These are phyloP conservation scores for Barbatosphaeria neglecta DNA, from an alignment of 495 filamentous ascomycete genomes.

Conservation along the genomic window DNA sequence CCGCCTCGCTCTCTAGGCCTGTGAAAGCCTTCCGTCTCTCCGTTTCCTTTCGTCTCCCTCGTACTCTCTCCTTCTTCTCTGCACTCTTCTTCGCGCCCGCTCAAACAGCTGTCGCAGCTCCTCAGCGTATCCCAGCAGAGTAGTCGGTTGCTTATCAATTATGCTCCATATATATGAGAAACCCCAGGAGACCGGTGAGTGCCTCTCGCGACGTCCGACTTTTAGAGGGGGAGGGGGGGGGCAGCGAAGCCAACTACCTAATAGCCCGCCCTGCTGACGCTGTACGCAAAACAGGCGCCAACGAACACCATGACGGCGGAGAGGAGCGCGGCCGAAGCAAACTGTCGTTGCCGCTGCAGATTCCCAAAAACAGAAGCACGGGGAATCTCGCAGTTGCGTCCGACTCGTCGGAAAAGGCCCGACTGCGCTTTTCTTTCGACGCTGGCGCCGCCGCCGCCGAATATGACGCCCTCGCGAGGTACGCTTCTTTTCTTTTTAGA, in stretches of 20 bases:
- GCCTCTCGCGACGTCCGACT: slow-evolving; percentile 5
- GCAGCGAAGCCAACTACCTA: neutral
- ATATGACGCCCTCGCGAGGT: slow-evolving; percentile 44
- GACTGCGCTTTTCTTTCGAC: slow-evolving; percentile 46
- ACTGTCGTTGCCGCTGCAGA: slow-evolving; percentile 27
- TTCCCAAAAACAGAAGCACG: slow-evolving; percentile 55
- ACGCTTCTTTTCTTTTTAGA: slow-evolving; percentile 7
- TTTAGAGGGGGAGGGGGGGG: slow-evolving; percentile 13
- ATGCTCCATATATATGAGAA: slow-evolving; percentile 38
- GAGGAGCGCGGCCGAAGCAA: slow-evolving; percentile 19
- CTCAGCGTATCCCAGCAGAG: neutral
- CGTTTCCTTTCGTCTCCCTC: neutral
- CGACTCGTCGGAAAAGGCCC: slow-evolving; percentile 26
- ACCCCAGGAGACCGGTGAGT: slow-evolving; percentile 35
- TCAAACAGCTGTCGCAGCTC: slow-evolving; percentile 1
- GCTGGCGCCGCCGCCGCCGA: slow-evolving; percentile 34
- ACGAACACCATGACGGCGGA: slow-evolving; percentile 22
- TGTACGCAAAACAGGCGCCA: slow-evolving; percentile 24
- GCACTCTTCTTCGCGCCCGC: neutral
- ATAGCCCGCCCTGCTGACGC: neutral
- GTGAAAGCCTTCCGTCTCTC: neutral
- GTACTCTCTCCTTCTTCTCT: neutral
- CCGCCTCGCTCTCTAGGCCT: neutral
- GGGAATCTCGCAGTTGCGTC: slow-evolving; percentile 43
- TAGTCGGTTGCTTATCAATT: slow-evolving; percentile 22